These are phyloP conservation scores for Ceratorhiza oryzae-sativae DNA, from an alignment of 1,284 basidiomycete species.

Conservation along the genomic window DNA sequence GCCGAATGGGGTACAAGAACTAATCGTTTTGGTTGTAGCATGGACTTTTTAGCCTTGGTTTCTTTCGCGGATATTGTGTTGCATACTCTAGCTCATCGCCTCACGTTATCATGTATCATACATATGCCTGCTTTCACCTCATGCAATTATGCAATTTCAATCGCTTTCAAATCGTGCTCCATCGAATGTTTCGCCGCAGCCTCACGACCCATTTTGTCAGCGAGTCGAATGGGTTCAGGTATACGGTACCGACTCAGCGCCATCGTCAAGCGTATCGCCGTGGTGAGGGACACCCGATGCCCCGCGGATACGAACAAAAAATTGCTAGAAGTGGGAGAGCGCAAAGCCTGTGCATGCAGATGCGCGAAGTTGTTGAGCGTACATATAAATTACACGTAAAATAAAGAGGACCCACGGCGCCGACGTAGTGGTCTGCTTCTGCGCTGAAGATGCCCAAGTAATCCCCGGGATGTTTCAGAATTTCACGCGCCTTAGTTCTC, in stretches of 20 bases:
- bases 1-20: conserved; percentile 82
- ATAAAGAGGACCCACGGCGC: conserved; percentile 41
- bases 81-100: conserved; percentile 63
- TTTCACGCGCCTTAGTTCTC: conserved; percentile 42
- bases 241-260: conserved; percentile 44
- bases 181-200: conserved; percentile 20
- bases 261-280: conserved; percentile 44
- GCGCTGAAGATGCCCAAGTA: conserved; percentile 45
- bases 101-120: conserved; percentile 1
- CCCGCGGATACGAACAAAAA: conserved; percentile 48
- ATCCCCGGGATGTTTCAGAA: conserved; percentile 44
- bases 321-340: conserved; percentile 44
- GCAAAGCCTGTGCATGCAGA: conserved; percentile 44
- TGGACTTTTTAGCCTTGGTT: conserved; percentile 17
- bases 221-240: conserved; percentile 48
- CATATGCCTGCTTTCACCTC: conserved; percentile 30
- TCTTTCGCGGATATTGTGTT: conserved; percentile 85
- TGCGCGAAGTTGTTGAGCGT: background rate
- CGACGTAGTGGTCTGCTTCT: conserved; percentile 43
- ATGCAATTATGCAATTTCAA: conserved; percentile 28
- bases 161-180: conserved; percentile 3
- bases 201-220: conserved; percentile 45
- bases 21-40: conserved; percentile 17
- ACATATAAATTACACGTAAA: background rate
- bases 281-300: conserved; percentile 46